Evolutionary conservation across 208 protist genomes (phyloP).

Genomic region (Blastocrithidia nonstop): DNA sequence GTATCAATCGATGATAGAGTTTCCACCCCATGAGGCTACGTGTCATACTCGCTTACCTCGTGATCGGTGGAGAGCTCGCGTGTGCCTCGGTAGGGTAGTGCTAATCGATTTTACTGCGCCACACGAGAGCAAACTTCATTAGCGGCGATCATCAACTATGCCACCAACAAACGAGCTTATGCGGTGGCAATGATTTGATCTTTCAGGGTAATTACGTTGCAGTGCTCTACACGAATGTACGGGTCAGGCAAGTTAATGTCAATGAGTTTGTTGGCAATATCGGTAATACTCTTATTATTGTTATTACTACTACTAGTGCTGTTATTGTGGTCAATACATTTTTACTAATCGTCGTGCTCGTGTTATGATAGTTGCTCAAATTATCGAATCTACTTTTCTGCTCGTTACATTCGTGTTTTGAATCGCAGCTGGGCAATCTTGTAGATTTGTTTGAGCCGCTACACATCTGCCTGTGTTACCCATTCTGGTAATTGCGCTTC

Average conservation of each 20-base stretch:
- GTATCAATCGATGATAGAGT: conserved; percentile 31
- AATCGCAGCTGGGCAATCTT: conserved; percentile 24
- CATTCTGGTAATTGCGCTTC: conserved; percentile 18
- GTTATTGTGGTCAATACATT: background rate
- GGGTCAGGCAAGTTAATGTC: conserved; percentile 61
- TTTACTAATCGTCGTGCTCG: background rate
- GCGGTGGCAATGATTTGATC: conserved; percentile 69
- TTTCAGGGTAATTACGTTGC: conserved; percentile 35
- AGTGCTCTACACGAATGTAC: conserved; percentile 41
- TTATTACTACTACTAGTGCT: background rate
- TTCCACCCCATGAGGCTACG: conserved; percentile 42
- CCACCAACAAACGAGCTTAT: conserved; percentile 65
- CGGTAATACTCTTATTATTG: too few relatives aligned
- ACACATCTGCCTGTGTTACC: conserved; percentile 25
- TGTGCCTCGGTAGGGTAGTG: conserved; percentile 73
- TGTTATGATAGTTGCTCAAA: background rate
- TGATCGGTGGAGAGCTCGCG: conserved; percentile 60
- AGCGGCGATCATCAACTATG: conserved; percentile 84
- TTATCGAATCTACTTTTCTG: conserved; percentile 3
- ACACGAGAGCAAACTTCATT: conserved; percentile 84
- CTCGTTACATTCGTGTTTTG: conserved; percentile 18
- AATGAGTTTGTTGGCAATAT: conserved; percentile 8
- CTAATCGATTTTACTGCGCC: conserved; percentile 47
- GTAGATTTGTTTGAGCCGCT: conserved; percentile 35
- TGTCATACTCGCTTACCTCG: conserved; percentile 36